Evolutionary conservation across 1,284 basidiomycete species (phyloP), one percentile per base, ranked within the genome.

Genomic region (Moesziomyces sp.): DNA sequence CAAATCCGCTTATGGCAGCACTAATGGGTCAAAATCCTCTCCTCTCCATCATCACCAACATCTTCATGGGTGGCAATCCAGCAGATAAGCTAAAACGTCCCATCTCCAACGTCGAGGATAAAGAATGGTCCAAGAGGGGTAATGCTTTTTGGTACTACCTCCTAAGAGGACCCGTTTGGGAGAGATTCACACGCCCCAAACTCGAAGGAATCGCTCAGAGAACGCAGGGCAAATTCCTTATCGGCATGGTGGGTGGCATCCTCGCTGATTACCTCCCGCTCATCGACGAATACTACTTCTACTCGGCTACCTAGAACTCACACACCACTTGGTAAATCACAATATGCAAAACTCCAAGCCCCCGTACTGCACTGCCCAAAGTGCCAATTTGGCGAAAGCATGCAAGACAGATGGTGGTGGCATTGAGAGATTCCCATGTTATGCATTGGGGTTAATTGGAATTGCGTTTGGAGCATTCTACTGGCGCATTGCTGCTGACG

Each of bases 211-310:
- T 92, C 79, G 88, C 75, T 18, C 85, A 88, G 48, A 86, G 84
- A 46, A 88, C 90, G 24, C 87, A 90, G 19, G 86, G 87, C 64
- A 88, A 88, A 52, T 93, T 93, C 24, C 65, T 96, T 40, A 79
- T 97, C 26, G 90, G 91, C 26, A 82, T 96, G 52, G 85, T 94
- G 34, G 89, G 92, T 58, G 89, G 90, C 23, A 86, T 97, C 58
- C 85, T 94, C 66, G 89, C 90, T 74, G 94, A 95, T 80, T 97
- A 95, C 91, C 89, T 97, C 71, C 93, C 93, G 11, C 86, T 97
- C 78, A 93, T 97, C 72, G 92, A 97, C 85, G 92, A 94, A 83
- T 96, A 96, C 86, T 91, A 96, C 86, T 97, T 94, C 87, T 97
- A 78, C 44, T 74, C 75, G 8, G 21, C 21, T 21, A 21, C 21